Conservation (phyloP, 768 basidiomycete species). For the Mycena rosella region DNA sequence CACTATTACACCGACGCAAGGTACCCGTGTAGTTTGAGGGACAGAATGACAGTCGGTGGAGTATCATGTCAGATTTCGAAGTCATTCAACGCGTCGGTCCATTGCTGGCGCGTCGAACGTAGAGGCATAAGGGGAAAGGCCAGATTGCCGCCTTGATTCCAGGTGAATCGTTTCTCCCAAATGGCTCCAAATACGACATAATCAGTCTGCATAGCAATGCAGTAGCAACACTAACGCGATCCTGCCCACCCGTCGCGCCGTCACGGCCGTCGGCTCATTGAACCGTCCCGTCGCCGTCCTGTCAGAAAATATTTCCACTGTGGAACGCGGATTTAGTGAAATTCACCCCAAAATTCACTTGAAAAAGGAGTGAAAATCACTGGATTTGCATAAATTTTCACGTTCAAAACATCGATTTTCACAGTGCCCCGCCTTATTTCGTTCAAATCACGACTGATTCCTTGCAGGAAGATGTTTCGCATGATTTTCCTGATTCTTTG, state of each 20-base stretch:
- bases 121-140: not conserved
- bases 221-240: not conserved
- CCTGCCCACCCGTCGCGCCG: constrained; percentile 3
- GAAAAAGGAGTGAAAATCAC: too few species aligned
- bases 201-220: not conserved
- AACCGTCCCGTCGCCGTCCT: not conserved
- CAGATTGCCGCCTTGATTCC: constrained; percentile 6
- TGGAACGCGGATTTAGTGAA: too few species aligned
- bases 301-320: not conserved
- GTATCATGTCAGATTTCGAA: not conserved
- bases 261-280: not conserved
- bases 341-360: too few species aligned
- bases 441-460: too few species aligned
- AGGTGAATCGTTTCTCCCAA: not conserved
- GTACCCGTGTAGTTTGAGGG: not conserved
- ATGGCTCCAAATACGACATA: constrained; percentile 1
- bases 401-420: too few species aligned
- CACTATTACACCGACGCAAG: constrained; percentile 1
- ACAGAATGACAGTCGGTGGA: not conserved
- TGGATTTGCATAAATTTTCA: too few species aligned
- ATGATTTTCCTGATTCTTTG: too few species aligned
- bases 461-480: too few species aligned
- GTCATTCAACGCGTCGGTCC: constrained; percentile 10
- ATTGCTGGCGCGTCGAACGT: constrained; percentile 12
- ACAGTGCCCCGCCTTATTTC: too few species aligned